Evolutionary conservation across 2,329 filamentous ascomycete genomes (phyloP).

Genomic region (Colletotrichum simmondsii): DNA sequence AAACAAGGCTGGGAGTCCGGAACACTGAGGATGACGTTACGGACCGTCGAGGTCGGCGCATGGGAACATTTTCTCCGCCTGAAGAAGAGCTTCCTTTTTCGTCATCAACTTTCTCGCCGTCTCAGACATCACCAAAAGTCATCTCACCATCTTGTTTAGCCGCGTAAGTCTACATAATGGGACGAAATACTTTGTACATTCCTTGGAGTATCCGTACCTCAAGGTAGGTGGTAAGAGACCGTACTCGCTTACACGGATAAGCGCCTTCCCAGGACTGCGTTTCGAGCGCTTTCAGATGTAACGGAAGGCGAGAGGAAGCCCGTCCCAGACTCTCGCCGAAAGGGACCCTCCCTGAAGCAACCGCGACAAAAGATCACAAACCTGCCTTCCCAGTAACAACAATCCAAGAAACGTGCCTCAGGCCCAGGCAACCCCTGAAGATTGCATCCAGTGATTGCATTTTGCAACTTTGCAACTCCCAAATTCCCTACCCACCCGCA

Average conservation of each 20-base stretch:
- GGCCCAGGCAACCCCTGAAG: neutral
- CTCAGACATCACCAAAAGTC: neutral
- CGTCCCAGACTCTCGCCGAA: neutral
- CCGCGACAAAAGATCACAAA: conserved; percentile 5
- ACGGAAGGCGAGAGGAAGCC: neutral
- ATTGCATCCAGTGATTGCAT: conserved; percentile 18
- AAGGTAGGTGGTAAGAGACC: neutral
- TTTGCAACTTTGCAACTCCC: neutral
- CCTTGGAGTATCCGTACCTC: neutral
- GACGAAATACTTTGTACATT: neutral
- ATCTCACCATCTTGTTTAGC: neutral
- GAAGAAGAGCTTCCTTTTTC: conserved; percentile 17
- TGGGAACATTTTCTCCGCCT: conserved; percentile 5
- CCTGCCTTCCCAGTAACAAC: neutral
- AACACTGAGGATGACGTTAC: neutral
- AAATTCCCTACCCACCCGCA: neutral
- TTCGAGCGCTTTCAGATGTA: conserved; percentile 7
- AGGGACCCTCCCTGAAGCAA: conserved; percentile 20
- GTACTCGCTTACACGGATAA: neutral
- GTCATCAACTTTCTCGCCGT: neutral
- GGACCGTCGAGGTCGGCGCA: neutral
- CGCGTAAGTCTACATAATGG: neutral
- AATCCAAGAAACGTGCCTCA: neutral
- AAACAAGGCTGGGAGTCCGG: neutral
- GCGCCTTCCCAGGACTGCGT: neutral